These are phyloP conservation scores for Oryza coarctata DNA, from an alignment of 176 grass and related monocot species.

Conservation along the genomic window DNA sequence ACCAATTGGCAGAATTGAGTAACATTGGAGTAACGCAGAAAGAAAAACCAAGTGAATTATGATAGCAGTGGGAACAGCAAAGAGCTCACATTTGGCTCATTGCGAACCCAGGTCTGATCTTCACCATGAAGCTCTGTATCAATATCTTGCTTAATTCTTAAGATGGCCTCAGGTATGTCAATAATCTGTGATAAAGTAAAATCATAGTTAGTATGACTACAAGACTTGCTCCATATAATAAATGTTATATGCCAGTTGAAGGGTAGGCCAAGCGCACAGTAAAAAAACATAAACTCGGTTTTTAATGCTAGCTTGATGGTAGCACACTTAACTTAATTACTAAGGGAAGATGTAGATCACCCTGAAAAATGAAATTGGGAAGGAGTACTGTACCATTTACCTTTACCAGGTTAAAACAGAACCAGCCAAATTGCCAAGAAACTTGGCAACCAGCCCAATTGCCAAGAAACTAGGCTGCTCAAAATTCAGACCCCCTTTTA, in stretches of 20 bases:
- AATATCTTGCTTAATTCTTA: constrained; percentile 91
- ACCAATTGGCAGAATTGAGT: background rate
- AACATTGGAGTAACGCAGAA: background rate
- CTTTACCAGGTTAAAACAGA: background rate
- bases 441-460: background rate
- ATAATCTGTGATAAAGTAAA: constrained; percentile 50
- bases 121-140: constrained; percentile 80
- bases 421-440: too few relatives aligned
- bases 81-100: constrained; percentile 64
- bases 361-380: background rate
- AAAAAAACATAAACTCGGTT: background rate
- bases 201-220: constrained; percentile 11
- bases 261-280: background rate
- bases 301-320: background rate
- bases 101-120: constrained; percentile 77
- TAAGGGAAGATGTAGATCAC: background rate
- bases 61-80: background rate
- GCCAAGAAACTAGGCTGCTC: background rate
- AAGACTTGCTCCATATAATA: background rate
- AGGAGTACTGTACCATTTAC: background rate
- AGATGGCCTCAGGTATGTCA: constrained; percentile 69
- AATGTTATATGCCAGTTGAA: background rate
- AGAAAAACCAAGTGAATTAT: constrained; percentile 14
- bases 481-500: background rate
- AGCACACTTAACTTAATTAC: background rate